phyloP scores from a whole-genome alignment of 176 grass and related monocot genomes.

The Cenchrus americanus region DNA sequence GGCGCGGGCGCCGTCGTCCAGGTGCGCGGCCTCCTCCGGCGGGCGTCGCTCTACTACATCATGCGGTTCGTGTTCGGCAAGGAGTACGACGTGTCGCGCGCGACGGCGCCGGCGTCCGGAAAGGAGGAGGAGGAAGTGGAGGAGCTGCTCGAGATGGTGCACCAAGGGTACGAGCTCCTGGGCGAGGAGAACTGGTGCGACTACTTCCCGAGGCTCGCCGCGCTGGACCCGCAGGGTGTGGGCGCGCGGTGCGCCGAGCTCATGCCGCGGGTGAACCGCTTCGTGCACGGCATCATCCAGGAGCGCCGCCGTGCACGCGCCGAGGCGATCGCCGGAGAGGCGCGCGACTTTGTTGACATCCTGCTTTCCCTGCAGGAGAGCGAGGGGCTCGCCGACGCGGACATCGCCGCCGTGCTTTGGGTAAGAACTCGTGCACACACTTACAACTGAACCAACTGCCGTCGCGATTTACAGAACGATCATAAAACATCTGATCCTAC shows the following conservation, averaged over 20 bases:
- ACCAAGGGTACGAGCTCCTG: constrained; percentile 79
- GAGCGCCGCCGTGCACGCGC: constrained; percentile 43
- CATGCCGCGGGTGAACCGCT: constrained; percentile 72
- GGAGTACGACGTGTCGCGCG: constrained; percentile 54
- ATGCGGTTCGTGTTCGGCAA: constrained; percentile 88
- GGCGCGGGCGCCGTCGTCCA: constrained; percentile 17
- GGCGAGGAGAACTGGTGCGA: constrained; percentile 87
- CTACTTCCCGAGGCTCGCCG: constrained; percentile 74
- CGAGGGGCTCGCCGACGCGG: constrained; percentile 65
- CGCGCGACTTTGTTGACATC: constrained; percentile 68
- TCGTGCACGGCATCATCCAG: constrained; percentile 67
- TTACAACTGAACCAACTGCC: not conserved
- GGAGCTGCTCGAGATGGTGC: constrained; percentile 70
- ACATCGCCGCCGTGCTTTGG: constrained; percentile 84
- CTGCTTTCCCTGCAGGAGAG: constrained; percentile 69
- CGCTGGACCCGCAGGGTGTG: constrained; percentile 63
- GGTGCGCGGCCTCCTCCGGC: constrained; percentile 65
- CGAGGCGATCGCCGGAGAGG: constrained; percentile 15
- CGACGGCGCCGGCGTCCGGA: not conserved
- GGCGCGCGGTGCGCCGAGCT: constrained; percentile 67
- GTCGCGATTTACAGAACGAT: not conserved
- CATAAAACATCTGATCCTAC: not conserved
- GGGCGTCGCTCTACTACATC: constrained; percentile 80
- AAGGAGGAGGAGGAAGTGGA: constrained; percentile 50
- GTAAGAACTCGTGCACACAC: constrained; percentile 33